Base-by-base conservation (phyloP, 1,139 yeast species). In the Blastobotrys arbuscula region DNA sequence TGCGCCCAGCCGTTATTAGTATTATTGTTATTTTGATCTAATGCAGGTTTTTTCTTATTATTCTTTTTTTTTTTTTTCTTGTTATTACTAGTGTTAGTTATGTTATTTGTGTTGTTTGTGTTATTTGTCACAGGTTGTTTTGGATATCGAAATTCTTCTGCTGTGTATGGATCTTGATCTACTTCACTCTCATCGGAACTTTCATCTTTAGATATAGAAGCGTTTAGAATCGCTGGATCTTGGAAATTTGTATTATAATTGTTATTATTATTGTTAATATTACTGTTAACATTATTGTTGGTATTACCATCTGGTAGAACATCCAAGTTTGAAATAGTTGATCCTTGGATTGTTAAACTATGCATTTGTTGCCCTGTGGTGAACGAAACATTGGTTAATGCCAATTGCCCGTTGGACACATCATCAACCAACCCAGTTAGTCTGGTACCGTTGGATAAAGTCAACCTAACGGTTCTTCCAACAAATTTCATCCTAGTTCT, bases 371-470 rank as follows among this genome's bases (percentile, higher is more conserved):
- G 39, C 5, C 61, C 58, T 4, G 59, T 50, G 20, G 54, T 52
- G 44, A 58, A 61, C 35, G 42, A 49, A 21, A 59, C 68, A 52
- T 62, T 51, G 43, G 55, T 47, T 3, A 67, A 58, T 9, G 52
- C 50, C 41, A 67, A 56, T 34, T 53, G 53, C 42, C 67, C 65
- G 34, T 63, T 59, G 24, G 50, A 57, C 19, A 67, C 66, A 18
- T 56, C 54, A 26, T 55, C 50, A n/a, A 67, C 70, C 2, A 58
- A 53, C 3, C 71, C 71, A 16, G 51, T 55, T 2, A 67, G 54
- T 31, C 53, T 53, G 3, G 58, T 42, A 13, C 57, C 58, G 48
- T 63, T 61, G 35, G 53, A 53, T n/a, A 62, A 55, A 30, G 60
- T 53, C 30, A 61, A 59, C 21, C 62, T 54, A 9, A 64, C 69